phyloP scores from a whole-genome alignment of 1,139 yeast genomes.

The Eremothecium sinecaudum region DNA sequence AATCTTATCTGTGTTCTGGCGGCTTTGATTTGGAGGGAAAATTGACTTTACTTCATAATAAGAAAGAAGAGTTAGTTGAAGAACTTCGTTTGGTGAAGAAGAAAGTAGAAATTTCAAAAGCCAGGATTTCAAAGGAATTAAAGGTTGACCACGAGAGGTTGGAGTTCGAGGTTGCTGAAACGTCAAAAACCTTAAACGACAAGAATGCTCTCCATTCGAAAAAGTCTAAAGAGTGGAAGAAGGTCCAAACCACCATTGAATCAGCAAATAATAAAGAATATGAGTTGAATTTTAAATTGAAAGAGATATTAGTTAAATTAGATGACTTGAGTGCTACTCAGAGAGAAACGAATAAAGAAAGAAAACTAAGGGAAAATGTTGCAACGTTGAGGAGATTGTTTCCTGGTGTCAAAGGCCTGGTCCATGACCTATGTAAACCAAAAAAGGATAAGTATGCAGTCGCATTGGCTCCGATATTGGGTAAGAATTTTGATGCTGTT shows the following conservation, averaged over 20 bases:
- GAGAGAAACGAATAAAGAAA: slow-evolving; percentile 66
- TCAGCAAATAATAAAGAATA: slow-evolving; percentile 36
- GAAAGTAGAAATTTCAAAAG: slow-evolving; percentile 35
- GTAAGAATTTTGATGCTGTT: slow-evolving; percentile 70
- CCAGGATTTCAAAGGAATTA: slow-evolving; percentile 34
- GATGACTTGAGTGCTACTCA: slow-evolving; percentile 68
- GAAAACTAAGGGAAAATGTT: slow-evolving; percentile 61
- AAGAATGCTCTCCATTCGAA: slow-evolving; percentile 38
- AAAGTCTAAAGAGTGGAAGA: slow-evolving; percentile 34
- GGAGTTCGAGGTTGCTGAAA: slow-evolving; percentile 33
- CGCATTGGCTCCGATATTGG: slow-evolving; percentile 74
- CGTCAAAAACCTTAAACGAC: slow-evolving; percentile 35
- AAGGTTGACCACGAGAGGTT: slow-evolving; percentile 35
- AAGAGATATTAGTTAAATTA: slow-evolving; percentile 50
- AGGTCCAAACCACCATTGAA: slow-evolving; percentile 28
- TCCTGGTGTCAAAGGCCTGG: slow-evolving; percentile 76
- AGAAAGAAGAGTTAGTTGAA: slow-evolving; percentile 37
- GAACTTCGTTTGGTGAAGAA: slow-evolving; percentile 35
- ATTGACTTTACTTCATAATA: slow-evolving; percentile 37
- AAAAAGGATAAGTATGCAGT: slow-evolving; percentile 61
- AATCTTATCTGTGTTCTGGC: slow-evolving; percentile 45
- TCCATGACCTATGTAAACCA: slow-evolving; percentile 75
- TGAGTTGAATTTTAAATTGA: slow-evolving; percentile 49
- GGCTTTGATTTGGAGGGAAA: slow-evolving; percentile 53
- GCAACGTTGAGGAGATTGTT: slow-evolving; percentile 56